These are phyloP conservation scores for Zasmidium citrigriseum DNA, from an alignment of 2,329 filamentous ascomycete species.

Conservation along the genomic window DNA sequence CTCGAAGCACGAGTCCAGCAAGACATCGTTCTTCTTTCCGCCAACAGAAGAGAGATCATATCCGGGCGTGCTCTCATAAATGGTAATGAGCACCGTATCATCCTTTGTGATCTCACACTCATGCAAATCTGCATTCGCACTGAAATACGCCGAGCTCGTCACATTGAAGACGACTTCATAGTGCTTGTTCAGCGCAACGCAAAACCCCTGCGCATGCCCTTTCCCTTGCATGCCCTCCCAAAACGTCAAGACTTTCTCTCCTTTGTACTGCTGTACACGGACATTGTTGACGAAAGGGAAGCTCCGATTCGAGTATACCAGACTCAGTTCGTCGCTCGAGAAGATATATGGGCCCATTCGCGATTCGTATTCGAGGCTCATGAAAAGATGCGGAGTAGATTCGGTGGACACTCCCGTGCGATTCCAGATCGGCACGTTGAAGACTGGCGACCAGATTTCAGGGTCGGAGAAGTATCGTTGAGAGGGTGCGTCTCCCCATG, in stretches of 20 bases:
- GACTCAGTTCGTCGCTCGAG: conserved; percentile 9
- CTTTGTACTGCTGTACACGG: conserved; percentile 8
- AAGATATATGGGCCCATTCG: conserved; percentile 14
- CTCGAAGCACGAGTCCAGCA: conserved; percentile 45
- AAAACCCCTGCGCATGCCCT: conserved; percentile 16
- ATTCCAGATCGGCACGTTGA: not conserved
- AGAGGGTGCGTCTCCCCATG: not conserved
- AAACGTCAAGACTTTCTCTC: conserved; percentile 5
- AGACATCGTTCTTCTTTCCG: conserved; percentile 16
- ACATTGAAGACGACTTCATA: conserved; percentile 28
- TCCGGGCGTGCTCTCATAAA: conserved; percentile 20
- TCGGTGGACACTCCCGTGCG: not conserved
- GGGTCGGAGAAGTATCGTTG: conserved; percentile 1
- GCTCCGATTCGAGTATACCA: conserved; percentile 10
- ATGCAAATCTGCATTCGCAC: conserved; percentile 22
- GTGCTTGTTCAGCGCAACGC: conserved; percentile 25
- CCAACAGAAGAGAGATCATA: conserved; percentile 26
- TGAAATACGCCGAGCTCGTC: conserved; percentile 8
- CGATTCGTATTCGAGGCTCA: conserved; percentile 4
- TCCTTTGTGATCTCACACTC: conserved; percentile 28
- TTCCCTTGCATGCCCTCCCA: conserved; percentile 9
- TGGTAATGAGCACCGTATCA: conserved; percentile 25
- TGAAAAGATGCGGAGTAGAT: conserved; percentile 3
- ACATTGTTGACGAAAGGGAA: conserved; percentile 11
- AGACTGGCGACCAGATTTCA: not conserved